Percentiles rank a stretch among this genome's conserved stretches.
These are phyloP conservation scores for Cymbopogon flexuosus DNA, from an alignment of 202 grass and related monocot genomes.

Conservation along the genomic window DNA sequence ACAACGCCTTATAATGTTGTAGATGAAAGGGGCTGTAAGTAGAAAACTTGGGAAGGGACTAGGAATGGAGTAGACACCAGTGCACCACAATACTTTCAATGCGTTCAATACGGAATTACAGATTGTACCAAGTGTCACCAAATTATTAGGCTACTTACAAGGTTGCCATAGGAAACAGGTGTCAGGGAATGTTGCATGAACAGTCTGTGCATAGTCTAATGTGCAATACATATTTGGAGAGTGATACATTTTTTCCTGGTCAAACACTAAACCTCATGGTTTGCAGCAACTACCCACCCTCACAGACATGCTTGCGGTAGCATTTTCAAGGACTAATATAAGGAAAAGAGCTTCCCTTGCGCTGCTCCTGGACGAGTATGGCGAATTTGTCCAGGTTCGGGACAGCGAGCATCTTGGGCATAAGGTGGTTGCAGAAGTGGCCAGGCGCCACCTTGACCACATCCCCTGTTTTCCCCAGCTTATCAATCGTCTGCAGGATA, in stretches of 20 bases:
- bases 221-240: neutral
- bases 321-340: neutral
- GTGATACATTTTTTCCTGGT: neutral
- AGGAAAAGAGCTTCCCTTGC: slow-evolving; percentile 42
- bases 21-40: neutral
- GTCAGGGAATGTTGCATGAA: neutral
- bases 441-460: slow-evolving; percentile 83
- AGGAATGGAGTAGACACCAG: neutral
- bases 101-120: neutral
- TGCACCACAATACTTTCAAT: neutral
- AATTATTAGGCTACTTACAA: neutral
- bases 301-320: neutral
- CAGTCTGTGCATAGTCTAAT: neutral
- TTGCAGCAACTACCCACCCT: neutral
- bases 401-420: slow-evolving; percentile 84
- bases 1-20: neutral
- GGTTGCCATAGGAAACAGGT: neutral
- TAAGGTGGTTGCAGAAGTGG: slow-evolving; percentile 85
- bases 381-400: slow-evolving; percentile 92
- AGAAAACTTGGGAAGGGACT: neutral
- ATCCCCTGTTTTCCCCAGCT: slow-evolving; percentile 74
- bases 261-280: neutral
- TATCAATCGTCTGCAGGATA: slow-evolving; percentile 56
- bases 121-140: neutral
- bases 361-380: slow-evolving; percentile 72